These are phyloP conservation scores for Fusarium goolgardi DNA, from an alignment of 2,329 filamentous ascomycete genomes.

Conservation along the genomic window DNA sequence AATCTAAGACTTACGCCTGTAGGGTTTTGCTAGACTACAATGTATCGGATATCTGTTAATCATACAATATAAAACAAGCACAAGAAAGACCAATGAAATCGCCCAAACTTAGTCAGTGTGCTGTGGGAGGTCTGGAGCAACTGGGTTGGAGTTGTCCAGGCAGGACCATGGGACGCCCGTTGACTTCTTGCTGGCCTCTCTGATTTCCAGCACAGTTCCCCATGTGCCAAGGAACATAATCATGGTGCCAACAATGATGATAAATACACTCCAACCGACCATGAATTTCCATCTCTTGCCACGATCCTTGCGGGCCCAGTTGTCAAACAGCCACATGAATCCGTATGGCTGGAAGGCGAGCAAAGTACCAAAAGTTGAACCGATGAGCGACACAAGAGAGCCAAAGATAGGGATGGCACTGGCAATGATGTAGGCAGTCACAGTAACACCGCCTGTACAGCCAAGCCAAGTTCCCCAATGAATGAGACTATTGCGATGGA, in stretches of 20 bases:
- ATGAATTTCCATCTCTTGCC: slow-evolving; percentile 11
- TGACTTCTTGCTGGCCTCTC: not conserved
- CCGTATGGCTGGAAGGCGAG: slow-evolving; percentile 39
- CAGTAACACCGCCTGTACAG: slow-evolving; percentile 23
- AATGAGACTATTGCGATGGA: slow-evolving; percentile 41
- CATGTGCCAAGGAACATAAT: slow-evolving; percentile 31
- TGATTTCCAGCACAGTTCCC: slow-evolving; percentile 25
- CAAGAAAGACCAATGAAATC: not conserved
- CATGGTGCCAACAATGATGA: slow-evolving; percentile 25
- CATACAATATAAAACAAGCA: not conserved
- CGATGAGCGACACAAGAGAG: slow-evolving; percentile 32
- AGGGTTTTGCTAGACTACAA: not conserved
- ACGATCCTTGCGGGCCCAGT: slow-evolving; percentile 10
- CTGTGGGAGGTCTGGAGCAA: not conserved
- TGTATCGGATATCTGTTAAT: slow-evolving; percentile 11
- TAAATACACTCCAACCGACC: slow-evolving; percentile 21
- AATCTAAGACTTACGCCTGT: not conserved
- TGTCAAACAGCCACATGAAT: slow-evolving; percentile 38
- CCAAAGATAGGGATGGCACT: slow-evolving; percentile 36
- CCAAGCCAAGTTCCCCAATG: slow-evolving; percentile 50
- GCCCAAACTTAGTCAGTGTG: not conserved
- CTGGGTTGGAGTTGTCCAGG: slow-evolving; percentile 23
- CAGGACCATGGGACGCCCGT: slow-evolving; percentile 20
- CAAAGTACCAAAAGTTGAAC: slow-evolving; percentile 33
- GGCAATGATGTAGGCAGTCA: slow-evolving; percentile 35